phyloP scores from a whole-genome alignment of 306 rosid species.

The Acacia confusa region DNA sequence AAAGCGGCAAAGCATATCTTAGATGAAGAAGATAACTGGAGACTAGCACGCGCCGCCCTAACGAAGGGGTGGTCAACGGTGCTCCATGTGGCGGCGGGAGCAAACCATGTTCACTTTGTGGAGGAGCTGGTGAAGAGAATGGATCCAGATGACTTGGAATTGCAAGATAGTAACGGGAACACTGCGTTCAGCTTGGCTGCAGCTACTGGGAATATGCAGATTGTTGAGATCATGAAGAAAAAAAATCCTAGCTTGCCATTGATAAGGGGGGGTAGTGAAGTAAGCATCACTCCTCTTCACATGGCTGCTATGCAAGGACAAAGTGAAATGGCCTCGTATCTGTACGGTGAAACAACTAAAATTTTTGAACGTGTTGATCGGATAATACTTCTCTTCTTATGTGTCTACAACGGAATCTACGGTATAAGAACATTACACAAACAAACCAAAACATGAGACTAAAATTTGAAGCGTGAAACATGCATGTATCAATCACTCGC shows the following conservation, averaged over 20 bases:
- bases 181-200: constrained; percentile 38
- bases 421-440: constrained; percentile 26
- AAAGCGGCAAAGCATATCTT: constrained; percentile 29
- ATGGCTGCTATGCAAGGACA: constrained; percentile 36
- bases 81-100: constrained; percentile 40
- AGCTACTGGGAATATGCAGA: constrained; percentile 30
- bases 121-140: constrained; percentile 28
- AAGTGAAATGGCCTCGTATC: constrained; percentile 31
- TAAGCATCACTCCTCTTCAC: constrained; percentile 35
- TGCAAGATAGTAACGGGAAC: constrained; percentile 28
- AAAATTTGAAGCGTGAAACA: neutral
- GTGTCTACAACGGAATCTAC: constrained; percentile 25
- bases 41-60: constrained; percentile 27
- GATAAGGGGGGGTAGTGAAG: constrained; percentile 18
- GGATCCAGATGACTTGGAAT: constrained; percentile 15
- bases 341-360: neutral
- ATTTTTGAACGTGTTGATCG: constrained; percentile 10
- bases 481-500: neutral
- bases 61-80: constrained; percentile 28
- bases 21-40: neutral
- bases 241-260: neutral
- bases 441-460: neutral
- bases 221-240: constrained; percentile 12
- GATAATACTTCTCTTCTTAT: constrained; percentile 22
- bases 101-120: constrained; percentile 39